Percentiles rank a stretch among this genome's conserved stretches.
Conservation (phyloP, 352 stramenopile species). For the Phytophthora sansomeana region DNA sequence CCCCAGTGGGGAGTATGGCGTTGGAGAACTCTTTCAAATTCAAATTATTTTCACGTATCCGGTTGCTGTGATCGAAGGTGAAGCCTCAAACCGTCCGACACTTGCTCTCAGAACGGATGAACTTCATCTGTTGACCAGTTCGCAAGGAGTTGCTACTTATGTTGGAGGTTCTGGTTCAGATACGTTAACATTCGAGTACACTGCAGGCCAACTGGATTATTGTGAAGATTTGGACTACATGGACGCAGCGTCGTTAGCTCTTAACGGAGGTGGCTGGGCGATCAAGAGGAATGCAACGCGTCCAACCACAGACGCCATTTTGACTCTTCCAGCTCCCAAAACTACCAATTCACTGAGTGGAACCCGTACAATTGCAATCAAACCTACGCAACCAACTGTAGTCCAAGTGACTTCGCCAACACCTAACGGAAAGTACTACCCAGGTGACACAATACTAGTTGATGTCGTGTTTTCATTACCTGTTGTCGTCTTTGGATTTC, state of each 20-base stretch:
- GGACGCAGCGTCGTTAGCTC: slow-evolving; percentile 43
- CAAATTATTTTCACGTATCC: slow-evolving; percentile 60
- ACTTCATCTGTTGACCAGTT: slow-evolving; percentile 55
- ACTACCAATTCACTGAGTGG: slow-evolving; percentile 57
- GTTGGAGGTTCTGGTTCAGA: slow-evolving; percentile 56
- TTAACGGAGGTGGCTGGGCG: slow-evolving; percentile 33
- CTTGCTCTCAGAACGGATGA: slow-evolving; percentile 60
- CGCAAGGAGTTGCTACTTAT: slow-evolving; percentile 54
- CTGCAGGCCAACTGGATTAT: slow-evolving; percentile 55
- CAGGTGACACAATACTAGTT: slow-evolving; percentile 63
- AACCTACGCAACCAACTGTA: slow-evolving; percentile 55
- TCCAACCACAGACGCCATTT: slow-evolving; percentile 46
- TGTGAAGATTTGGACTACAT: slow-evolving; percentile 76
- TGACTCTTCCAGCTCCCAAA: slow-evolving; percentile 54
- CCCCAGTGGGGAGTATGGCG: slow-evolving; percentile 65
- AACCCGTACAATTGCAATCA: slow-evolving; percentile 61
- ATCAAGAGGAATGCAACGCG: slow-evolving; percentile 63
- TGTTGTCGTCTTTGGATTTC: slow-evolving; percentile 63
- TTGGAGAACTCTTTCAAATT: slow-evolving; percentile 59
- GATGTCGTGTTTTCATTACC: slow-evolving; percentile 70
- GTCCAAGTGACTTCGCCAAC: slow-evolving; percentile 42
- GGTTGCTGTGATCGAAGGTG: slow-evolving; percentile 45
- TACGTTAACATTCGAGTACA: slow-evolving; percentile 68
- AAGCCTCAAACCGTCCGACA: slow-evolving; percentile 24
- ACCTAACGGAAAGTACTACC: slow-evolving; percentile 59